Evolutionary conservation across 805 yeast species (phyloP).

Genomic region (Saturnispora dispora): DNA sequence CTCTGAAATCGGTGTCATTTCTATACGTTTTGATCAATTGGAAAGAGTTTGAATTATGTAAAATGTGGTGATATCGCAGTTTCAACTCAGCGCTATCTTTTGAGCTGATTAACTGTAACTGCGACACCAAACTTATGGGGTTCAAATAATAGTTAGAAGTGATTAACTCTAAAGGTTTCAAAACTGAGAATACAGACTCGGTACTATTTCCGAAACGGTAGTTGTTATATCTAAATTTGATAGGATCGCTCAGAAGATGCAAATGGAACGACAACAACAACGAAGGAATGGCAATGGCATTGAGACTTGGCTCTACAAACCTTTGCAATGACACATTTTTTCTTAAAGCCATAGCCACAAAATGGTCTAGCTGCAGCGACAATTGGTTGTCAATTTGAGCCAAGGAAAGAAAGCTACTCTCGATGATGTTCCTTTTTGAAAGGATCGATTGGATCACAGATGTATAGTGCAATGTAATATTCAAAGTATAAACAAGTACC

Average conservation of each 20-base stretch:
- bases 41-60: constrained; percentile 13
- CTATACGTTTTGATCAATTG: constrained; percentile 12
- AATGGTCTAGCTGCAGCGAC: constrained; percentile 6
- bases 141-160: constrained; percentile 16
- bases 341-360: neutral
- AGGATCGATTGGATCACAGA: constrained; percentile 4
- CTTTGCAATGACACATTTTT: neutral
- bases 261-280: constrained; percentile 18
- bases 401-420: constrained; percentile 7
- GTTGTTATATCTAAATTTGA: constrained; percentile 16
- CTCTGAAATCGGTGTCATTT: constrained; percentile 15
- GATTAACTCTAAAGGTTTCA: constrained; percentile 17
- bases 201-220: constrained; percentile 2
- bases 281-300: constrained; percentile 11
- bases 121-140: constrained; percentile 18
- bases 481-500: constrained; percentile 8
- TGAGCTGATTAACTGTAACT: constrained; percentile 14
- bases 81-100: constrained; percentile 11
- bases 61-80: constrained; percentile 12
- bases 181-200: constrained; percentile 13
- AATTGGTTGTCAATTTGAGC: constrained; percentile 11
- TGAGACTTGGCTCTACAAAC: constrained; percentile 6
- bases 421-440: constrained; percentile 6
- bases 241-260: constrained; percentile 20
- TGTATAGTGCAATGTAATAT: constrained; percentile 7